phyloP scores from a whole-genome alignment of 1,284 basidiomycete species.

The Tremellales sp. region DNA sequence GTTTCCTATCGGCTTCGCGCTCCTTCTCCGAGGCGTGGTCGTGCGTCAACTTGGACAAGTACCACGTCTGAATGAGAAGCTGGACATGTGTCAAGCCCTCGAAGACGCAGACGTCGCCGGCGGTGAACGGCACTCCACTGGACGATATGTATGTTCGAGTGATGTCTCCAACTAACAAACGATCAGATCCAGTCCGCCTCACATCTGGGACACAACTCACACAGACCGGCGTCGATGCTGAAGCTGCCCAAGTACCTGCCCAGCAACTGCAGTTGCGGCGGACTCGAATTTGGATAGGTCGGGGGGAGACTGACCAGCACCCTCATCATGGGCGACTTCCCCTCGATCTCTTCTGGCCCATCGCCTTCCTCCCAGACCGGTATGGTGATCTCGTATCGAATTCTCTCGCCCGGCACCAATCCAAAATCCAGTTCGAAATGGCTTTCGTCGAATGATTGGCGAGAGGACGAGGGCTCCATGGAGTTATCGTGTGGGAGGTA shows the following conservation, averaged over 20 bases:
- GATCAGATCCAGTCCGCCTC: neutral
- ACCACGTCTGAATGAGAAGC: slow-evolving; percentile 66
- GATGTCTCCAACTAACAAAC: slow-evolving; percentile 59
- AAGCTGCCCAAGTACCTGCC: slow-evolving; percentile 78
- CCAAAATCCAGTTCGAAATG: slow-evolving; percentile 16
- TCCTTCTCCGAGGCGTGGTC: slow-evolving; percentile 58
- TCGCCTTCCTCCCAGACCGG: slow-evolving; percentile 53
- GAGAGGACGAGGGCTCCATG: neutral
- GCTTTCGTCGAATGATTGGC: slow-evolving; percentile 23
- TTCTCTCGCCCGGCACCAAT: slow-evolving; percentile 42
- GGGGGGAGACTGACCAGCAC: slow-evolving; percentile 69
- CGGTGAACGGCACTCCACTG: slow-evolving; percentile 67
- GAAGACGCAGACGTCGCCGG: slow-evolving; percentile 76
- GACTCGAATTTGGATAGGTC: slow-evolving; percentile 64
- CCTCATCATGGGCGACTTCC: slow-evolving; percentile 48
- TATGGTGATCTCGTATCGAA: slow-evolving; percentile 64
- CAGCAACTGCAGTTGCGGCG: slow-evolving; percentile 78
- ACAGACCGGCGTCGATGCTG: slow-evolving; percentile 39
- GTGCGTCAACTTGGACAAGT: slow-evolving; percentile 59
- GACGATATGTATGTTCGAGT: slow-evolving; percentile 76
- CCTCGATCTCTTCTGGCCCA: slow-evolving; percentile 15
- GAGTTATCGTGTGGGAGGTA: neutral
- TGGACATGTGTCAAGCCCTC: slow-evolving; percentile 78
- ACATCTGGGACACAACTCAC: slow-evolving; percentile 26
- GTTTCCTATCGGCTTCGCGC: slow-evolving; percentile 56